Evolutionary conservation across 345 rosid genomes (phyloP), one percentile per base, ranked within the genome.

Genomic region (Lepidium africanum): DNA sequence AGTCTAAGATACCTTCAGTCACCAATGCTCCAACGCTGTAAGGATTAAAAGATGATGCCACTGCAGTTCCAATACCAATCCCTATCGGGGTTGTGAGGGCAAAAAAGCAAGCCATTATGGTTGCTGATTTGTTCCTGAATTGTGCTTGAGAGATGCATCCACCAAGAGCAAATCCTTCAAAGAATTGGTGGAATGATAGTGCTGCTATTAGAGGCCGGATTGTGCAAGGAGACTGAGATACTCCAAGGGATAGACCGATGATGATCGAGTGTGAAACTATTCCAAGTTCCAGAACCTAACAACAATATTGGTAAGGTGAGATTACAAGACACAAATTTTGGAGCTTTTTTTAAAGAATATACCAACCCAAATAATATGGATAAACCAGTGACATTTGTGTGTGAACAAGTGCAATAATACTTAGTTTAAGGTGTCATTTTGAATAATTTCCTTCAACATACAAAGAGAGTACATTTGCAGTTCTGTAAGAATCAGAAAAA

Each of bases 131-230:
- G 19, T 74, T 77, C 71, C 67, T 87, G 77, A 91, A 84, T 57
- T 89, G 86, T 9, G 99, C 97, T 78, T 91, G 96, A 7, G 97
- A 80, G 30, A 89, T 91, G 85, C 97, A 94, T 35, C 99, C 99
- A 30, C 96, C 97, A 0, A 91, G 89, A 5, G 97, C 97, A 50
- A 91, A 85, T 10, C 97, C 99, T 83, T 94, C 99, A 23, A 94
- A 94, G 84, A 91, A 89, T 21, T 91, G 99, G 76, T 94, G 99
- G 75, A 87, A 94, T 3, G 96, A 87, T 55, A 91, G 70, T 13
- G 99, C 99, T 5, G 93, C 96, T 5, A 89, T 85, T n/a, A 91
- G 72, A 6, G 97, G 99, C 25, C 90, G 73, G 63, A 94, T 85
- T 0, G 97, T 89, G 74, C 96, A 86, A 2, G 96, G 91, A 70